Evolutionary conservation across 169 alveolate species (phyloP).

Genomic region (Plasmodium reichenowi): DNA sequence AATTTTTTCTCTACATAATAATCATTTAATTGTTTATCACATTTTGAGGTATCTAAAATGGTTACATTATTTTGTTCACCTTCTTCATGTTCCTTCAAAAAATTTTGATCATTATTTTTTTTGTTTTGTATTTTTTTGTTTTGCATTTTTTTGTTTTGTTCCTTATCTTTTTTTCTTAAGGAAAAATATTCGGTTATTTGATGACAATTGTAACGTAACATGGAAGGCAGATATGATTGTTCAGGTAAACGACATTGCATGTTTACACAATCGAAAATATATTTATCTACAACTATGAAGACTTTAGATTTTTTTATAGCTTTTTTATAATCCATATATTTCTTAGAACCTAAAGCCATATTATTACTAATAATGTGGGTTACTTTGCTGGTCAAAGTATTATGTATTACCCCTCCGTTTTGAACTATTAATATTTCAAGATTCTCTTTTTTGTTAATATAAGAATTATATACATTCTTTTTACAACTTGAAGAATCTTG

Average conservation of each 20-base stretch:
- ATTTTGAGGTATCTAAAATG: background rate
- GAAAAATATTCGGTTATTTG: constrained; percentile 65
- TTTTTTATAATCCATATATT: constrained; percentile 62
- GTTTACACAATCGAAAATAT: constrained; percentile 57
- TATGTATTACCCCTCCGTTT: constrained; percentile 69
- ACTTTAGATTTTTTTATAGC: constrained; percentile 40
- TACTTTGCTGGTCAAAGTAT: constrained; percentile 47
- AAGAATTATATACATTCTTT: constrained; percentile 17
- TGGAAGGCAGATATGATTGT: constrained; percentile 37
- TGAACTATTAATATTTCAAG: constrained; percentile 68
- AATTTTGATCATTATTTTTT: background rate
- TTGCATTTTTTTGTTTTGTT: background rate
- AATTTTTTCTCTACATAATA: background rate
- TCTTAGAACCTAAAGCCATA: constrained; percentile 69
- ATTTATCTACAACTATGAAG: constrained; percentile 52
- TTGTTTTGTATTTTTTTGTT: background rate
- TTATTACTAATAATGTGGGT: constrained; percentile 73
- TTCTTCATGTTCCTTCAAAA: constrained; percentile 1
- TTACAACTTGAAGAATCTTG: constrained; percentile 2
- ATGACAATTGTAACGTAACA: constrained; percentile 38
- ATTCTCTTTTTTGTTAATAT: constrained; percentile 64
- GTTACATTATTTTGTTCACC: background rate
- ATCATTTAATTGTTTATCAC: background rate
- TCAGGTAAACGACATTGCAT: constrained; percentile 33
- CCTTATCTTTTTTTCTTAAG: constrained; percentile 4